phyloP scores from a whole-genome alignment of 1,284 basidiomycete genomes.

The Fomitopsis pinicola region DNA sequence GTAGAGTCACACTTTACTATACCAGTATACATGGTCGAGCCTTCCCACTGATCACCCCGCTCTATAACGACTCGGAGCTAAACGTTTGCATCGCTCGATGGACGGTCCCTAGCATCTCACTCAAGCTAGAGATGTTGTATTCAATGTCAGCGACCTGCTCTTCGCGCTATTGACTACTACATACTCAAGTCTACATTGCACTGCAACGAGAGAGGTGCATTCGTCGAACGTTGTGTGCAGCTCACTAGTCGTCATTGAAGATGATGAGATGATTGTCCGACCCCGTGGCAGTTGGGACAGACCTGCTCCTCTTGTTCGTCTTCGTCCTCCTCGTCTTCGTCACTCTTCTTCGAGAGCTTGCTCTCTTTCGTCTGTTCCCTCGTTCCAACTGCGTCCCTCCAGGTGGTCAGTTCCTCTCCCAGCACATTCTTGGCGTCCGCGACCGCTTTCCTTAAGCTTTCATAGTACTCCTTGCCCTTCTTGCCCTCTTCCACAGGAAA shows the following conservation, averaged over 20 bases:
- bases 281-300: background rate
- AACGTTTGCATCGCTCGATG: background rate
- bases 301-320: constrained; percentile 29
- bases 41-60: background rate
- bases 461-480: constrained; percentile 44
- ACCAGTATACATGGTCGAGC: constrained; percentile 6
- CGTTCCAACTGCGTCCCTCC: constrained; percentile 66
- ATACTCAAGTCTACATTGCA: too few relatives aligned
- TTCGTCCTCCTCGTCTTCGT: constrained; percentile 34
- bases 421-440: constrained; percentile 44
- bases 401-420: constrained; percentile 61
- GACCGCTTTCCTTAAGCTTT: constrained; percentile 44
- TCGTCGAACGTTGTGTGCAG: background rate
- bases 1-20: constrained; percentile 2
- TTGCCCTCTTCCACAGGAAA: constrained; percentile 29
- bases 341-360: constrained; percentile 35
- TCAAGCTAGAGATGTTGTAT: too few relatives aligned
- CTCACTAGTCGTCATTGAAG: too few relatives aligned
- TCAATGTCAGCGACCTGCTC: too few relatives aligned
- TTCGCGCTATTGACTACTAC: too few relatives aligned
- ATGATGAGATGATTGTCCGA: too few relatives aligned
- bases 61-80: background rate
- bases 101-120: background rate
- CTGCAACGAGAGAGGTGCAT: background rate
- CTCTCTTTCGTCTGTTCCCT: constrained; percentile 44